Evolutionary conservation across 176 grass and related monocot genomes (phyloP).

Genomic region (Carex littledalei): DNA sequence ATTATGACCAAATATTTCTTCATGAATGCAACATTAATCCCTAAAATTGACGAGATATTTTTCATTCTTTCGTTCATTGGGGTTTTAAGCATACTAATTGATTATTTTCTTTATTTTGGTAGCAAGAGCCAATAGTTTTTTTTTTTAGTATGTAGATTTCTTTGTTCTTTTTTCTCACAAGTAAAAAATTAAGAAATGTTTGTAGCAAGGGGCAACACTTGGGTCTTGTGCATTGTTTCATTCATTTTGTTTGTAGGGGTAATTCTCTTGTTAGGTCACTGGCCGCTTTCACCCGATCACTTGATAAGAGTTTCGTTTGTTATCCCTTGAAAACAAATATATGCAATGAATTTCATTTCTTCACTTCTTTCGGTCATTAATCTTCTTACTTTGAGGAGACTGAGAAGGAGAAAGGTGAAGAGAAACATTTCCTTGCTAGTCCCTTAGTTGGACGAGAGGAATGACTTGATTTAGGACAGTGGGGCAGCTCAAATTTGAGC

Average conservation of each 20-base stretch:
- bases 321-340: neutral
- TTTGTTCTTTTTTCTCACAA: neutral
- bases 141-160: neutral
- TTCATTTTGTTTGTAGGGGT: neutral
- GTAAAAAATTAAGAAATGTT: neutral
- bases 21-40: constrained; percentile 80
- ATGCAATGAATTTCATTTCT: neutral
- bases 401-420: neutral
- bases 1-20: constrained; percentile 63
- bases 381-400: neutral
- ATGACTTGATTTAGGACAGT: neutral
- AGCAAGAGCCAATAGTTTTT: constrained; percentile 1
- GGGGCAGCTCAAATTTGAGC: neutral
- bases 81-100: neutral
- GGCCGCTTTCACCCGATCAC: neutral
- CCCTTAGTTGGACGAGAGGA: neutral
- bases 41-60: constrained; percentile 15
- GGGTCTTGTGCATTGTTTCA: neutral
- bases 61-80: neutral
- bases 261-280: neutral
- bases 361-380: neutral
- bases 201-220: neutral
- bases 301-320: neutral
- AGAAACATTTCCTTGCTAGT: neutral
- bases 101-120: neutral